phyloP scores from a whole-genome alignment of 1,284 basidiomycete genomes.

The Apiotrichum veenhuisii region DNA sequence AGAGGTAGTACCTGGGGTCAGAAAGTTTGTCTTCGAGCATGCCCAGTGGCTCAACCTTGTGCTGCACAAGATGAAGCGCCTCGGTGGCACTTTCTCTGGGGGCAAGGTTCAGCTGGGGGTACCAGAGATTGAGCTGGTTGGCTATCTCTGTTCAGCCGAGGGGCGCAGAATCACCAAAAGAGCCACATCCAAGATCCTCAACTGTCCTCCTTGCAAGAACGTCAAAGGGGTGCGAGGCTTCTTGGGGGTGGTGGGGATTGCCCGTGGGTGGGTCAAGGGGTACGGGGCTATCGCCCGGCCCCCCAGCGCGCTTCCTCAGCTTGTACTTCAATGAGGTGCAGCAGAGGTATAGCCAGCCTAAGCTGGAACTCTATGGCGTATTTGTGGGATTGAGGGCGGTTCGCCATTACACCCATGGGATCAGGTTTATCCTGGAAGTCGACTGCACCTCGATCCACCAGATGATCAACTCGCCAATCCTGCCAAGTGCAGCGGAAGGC shows the following conservation, averaged over 20 bases:
- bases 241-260: conserved; percentile 4
- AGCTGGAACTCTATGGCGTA: conserved; percentile 11
- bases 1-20: neutral
- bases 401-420: conserved; percentile 2
- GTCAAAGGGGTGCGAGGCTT: conserved; percentile 1
- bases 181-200: neutral
- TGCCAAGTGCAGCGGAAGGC: conserved; percentile 5
- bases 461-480: conserved; percentile 8
- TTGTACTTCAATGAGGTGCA: conserved; percentile 14
- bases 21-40: conserved; percentile 10
- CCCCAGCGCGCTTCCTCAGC: conserved; percentile 6
- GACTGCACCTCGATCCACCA: conserved; percentile 9
- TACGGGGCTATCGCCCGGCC: conserved; percentile 8
- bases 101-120: conserved; percentile 7
- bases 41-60: conserved; percentile 5
- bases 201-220: conserved; percentile 1
- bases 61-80: conserved; percentile 12
- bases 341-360: conserved; percentile 13
- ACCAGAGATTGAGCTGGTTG: conserved; percentile 5
- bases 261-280: conserved; percentile 6
- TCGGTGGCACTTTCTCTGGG: conserved; percentile 12
- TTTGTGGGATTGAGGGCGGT: conserved; percentile 2
- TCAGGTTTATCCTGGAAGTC: conserved; percentile 5
- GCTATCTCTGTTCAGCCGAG: neutral
- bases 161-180: conserved; percentile 2